Conservation (phyloP, 768 basidiomycete genomes). For the Leccinum arenicola region DNA sequence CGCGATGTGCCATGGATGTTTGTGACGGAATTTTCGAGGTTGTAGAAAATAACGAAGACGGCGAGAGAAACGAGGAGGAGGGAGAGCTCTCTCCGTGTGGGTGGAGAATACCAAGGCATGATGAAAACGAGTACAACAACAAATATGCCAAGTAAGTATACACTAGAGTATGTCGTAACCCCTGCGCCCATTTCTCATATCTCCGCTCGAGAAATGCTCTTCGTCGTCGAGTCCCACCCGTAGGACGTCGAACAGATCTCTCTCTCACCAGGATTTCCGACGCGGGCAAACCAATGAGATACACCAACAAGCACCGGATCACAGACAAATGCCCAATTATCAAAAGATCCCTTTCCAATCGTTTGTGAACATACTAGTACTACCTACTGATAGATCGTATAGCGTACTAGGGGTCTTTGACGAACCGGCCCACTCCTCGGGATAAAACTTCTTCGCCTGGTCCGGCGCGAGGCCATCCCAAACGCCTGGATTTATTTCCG, state of each 20-base stretch:
- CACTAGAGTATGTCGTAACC: constrained; percentile 3
- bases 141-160: too few relatives aligned
- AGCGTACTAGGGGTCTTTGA: constrained; percentile 58
- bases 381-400: constrained; percentile 73
- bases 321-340: constrained; percentile 98
- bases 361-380: constrained; percentile 36
- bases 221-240: constrained; percentile 35
- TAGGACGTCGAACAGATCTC: constrained; percentile 90
- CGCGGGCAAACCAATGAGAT: constrained; percentile 57
- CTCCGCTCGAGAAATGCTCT: too few relatives aligned
- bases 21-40: constrained; percentile 63
- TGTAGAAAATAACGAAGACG: constrained; percentile 69
- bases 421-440: constrained; percentile 84
- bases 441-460: constrained; percentile 86
- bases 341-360: constrained; percentile 83
- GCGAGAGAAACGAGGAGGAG: constrained; percentile 65
- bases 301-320: constrained; percentile 91
- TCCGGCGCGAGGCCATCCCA: constrained; percentile 78
- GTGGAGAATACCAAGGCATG: constrained; percentile 65
- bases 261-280: constrained; percentile 96
- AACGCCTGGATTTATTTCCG: constrained; percentile 95
- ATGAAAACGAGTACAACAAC: background rate
- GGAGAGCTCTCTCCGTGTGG: constrained; percentile 69
- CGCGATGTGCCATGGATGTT: constrained; percentile 16
- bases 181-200: too few relatives aligned